phyloP scores from a whole-genome alignment of 164 flowering plant species.

The grape (Vitis vinifera) region DNA sequence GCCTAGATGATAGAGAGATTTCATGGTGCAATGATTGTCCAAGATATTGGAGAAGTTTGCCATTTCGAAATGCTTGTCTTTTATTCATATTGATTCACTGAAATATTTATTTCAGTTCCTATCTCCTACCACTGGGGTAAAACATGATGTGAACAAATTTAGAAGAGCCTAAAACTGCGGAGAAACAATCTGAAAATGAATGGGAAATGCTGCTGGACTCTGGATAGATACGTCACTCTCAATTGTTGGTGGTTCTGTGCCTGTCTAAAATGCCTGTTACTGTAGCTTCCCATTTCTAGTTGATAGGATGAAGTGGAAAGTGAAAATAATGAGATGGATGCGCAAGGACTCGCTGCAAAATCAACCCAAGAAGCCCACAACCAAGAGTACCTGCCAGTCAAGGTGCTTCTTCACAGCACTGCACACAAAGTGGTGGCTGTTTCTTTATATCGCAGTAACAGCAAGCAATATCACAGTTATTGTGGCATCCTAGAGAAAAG shows the following conservation, averaged over 20 bases:
- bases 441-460: constrained; percentile 48
- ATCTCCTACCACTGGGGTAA: not conserved
- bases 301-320: too few species aligned
- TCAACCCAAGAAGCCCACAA: not conserved
- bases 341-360: not conserved
- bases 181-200: not conserved
- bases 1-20: not conserved
- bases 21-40: not conserved
- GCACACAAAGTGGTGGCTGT: constrained; percentile 56
- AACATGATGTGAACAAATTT: not conserved
- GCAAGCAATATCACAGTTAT: constrained; percentile 51
- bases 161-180: not conserved
- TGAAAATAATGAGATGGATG: not conserved
- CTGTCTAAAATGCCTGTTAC: too few species aligned
- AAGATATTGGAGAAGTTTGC: not conserved
- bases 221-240: not conserved
- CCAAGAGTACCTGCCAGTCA: constrained; percentile 15
- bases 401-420: constrained; percentile 49
- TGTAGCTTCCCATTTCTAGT: too few species aligned
- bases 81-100: not conserved
- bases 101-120: not conserved
- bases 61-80: not conserved
- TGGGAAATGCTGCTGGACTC: not conserved
- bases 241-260: too few species aligned
- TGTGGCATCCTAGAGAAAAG: constrained; percentile 47